Percentiles rank a stretch among this genome's conserved stretches.
These are phyloP conservation scores for Mycena polygramma DNA, from an alignment of 768 basidiomycete species.

Conservation along the genomic window DNA sequence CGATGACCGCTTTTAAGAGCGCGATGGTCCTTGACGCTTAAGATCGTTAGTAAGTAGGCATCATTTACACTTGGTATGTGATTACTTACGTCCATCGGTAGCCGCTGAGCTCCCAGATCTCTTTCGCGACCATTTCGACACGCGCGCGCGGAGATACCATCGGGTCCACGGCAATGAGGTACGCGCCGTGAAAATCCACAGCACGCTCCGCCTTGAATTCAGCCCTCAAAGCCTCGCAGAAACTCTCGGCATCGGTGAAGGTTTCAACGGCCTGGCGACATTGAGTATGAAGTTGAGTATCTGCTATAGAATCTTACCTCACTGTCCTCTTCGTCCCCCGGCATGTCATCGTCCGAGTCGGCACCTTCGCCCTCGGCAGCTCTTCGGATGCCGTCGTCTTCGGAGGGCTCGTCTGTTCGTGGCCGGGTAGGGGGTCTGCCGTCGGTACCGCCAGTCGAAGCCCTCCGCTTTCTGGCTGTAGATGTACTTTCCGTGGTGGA, in stretches of 20 bases:
- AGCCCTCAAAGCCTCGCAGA: slow-evolving; percentile 2
- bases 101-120: slow-evolving; percentile 44
- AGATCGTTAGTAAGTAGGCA: slow-evolving; percentile 21
- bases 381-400: too few relatives aligned
- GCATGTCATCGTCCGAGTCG: too few relatives aligned
- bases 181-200: slow-evolving; percentile 41
- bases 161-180: slow-evolving; percentile 35
- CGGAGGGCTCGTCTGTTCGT: too few relatives aligned
- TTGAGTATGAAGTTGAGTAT: too few relatives aligned
- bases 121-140: slow-evolving; percentile 34
- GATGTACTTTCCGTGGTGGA: too few relatives aligned
- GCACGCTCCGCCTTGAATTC: slow-evolving; percentile 15
- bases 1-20: slow-evolving; percentile 38
- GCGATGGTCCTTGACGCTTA: slow-evolving; percentile 41
- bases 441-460: too few relatives aligned
- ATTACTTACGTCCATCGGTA: slow-evolving; percentile 46
- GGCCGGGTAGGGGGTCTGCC: too few relatives aligned
- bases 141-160: slow-evolving; percentile 34
- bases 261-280: not conserved
- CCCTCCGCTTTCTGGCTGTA: too few relatives aligned
- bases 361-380: too few relatives aligned
- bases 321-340: too few relatives aligned
- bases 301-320: too few relatives aligned
- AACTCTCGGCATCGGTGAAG: slow-evolving; percentile 5
- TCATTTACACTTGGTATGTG: too few relatives aligned